Percentiles rank a stretch among this genome's conserved stretches.
Conservation (phyloP, 2,329 filamentous ascomycete genomes). For the Pleurostoma richardsiae region DNA sequence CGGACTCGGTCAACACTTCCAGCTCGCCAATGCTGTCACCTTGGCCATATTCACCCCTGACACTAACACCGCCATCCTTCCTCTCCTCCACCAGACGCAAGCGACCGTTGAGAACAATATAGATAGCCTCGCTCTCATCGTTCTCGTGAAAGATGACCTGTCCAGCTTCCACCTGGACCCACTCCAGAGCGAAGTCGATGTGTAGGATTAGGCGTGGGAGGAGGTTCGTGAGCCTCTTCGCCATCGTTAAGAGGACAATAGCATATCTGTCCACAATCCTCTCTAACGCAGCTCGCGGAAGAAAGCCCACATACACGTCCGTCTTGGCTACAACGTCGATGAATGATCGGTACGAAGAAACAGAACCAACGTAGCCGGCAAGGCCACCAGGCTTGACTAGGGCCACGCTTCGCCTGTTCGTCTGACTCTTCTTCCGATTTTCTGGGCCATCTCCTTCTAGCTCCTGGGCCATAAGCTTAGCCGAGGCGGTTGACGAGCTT, state of each 20-base stretch:
- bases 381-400: slow-evolving; percentile 92
- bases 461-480: slow-evolving; percentile 19
- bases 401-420: slow-evolving; percentile 66
- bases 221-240: slow-evolving; percentile 85
- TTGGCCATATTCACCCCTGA: slow-evolving; percentile 89
- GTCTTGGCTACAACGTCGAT: slow-evolving; percentile 97
- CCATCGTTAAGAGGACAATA: slow-evolving; percentile 89
- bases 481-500: slow-evolving; percentile 7
- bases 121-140: slow-evolving; percentile 97
- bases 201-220: slow-evolving; percentile 87
- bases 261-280: slow-evolving; percentile 90
- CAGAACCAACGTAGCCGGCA: slow-evolving; percentile 88
- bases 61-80: slow-evolving; percentile 75
- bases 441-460: slow-evolving; percentile 21
- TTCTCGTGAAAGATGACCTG: slow-evolving; percentile 91
- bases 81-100: slow-evolving; percentile 79
- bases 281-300: slow-evolving; percentile 80
- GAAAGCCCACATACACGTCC: slow-evolving; percentile 94
- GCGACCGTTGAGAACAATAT: slow-evolving; percentile 92
- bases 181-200: slow-evolving; percentile 97
- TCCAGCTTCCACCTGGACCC: slow-evolving; percentile 93
- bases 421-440: slow-evolving; percentile 39
- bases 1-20: slow-evolving; percentile 92
- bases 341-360: slow-evolving; percentile 93
- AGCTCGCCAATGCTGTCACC: slow-evolving; percentile 97